phyloP scores from a whole-genome alignment of 768 basidiomycete genomes.

The Daedaleopsis nitida region DNA sequence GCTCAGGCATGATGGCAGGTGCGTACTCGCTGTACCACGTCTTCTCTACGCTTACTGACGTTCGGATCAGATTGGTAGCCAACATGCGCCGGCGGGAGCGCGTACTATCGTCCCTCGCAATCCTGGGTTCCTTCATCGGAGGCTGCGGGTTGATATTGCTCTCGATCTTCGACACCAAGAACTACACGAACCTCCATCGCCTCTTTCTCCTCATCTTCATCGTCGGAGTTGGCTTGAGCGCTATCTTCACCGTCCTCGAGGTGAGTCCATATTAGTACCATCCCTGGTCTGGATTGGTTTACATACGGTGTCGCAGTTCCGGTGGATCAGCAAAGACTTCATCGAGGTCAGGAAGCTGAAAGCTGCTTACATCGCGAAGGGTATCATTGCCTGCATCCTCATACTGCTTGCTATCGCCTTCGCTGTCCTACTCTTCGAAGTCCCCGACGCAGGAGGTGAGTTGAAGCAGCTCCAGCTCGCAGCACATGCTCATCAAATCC shows the following conservation, averaged over 20 bases:
- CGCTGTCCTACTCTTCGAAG: constrained; percentile 49
- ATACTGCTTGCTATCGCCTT: constrained; percentile 68
- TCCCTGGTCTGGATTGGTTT: neutral
- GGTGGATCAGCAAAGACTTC: constrained; percentile 66
- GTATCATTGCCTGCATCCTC: constrained; percentile 56
- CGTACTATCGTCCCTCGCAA: constrained; percentile 56
- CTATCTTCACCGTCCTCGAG: constrained; percentile 75
- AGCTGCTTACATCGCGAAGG: constrained; percentile 62
- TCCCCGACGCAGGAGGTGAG: constrained; percentile 52
- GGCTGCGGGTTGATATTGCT: constrained; percentile 67
- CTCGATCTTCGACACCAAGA: constrained; percentile 70
- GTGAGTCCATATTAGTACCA: constrained; percentile 34
- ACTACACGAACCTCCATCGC: constrained; percentile 52
- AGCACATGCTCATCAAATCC: neutral
- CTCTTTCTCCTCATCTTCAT: constrained; percentile 73
- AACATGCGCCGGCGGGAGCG: constrained; percentile 60
- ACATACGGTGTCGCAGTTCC: constrained; percentile 44
- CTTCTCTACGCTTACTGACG: neutral
- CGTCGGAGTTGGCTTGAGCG: constrained; percentile 67
- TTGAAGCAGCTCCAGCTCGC: neutral
- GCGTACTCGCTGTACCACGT: constrained; percentile 13
- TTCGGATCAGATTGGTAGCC: neutral
- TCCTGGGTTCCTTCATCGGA: constrained; percentile 62
- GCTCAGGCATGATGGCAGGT: constrained; percentile 67
- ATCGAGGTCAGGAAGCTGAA: constrained; percentile 44